A percentile compares a stretch with the other conserved stretches of the same genome.
These are phyloP conservation scores for Oropetium thomaeum DNA, from an alignment of 176 grass and related monocot species.

Conservation along the genomic window DNA sequence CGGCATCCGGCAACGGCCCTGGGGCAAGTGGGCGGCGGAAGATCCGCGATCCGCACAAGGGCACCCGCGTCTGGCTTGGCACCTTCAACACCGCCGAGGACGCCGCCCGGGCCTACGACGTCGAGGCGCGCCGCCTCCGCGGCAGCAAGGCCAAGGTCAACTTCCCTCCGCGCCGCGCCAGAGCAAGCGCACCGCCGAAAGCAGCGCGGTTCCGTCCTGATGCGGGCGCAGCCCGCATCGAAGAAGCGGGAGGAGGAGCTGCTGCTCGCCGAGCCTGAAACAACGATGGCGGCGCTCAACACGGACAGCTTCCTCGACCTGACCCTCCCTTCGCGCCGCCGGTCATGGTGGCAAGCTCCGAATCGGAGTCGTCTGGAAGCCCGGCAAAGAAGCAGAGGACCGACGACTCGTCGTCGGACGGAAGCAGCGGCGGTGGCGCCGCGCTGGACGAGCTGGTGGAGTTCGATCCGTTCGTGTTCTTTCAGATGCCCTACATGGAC, in stretches of 20 bases:
- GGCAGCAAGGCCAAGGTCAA: constrained; percentile 88
- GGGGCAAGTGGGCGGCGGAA: constrained; percentile 91
- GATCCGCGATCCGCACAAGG: constrained; percentile 85
- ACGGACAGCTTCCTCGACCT: constrained; percentile 20
- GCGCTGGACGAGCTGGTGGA: constrained; percentile 43
- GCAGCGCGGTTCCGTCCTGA: neutral
- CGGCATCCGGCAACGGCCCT: constrained; percentile 71
- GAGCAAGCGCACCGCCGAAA: neutral
- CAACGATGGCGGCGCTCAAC: neutral
- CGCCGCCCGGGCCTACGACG: constrained; percentile 68
- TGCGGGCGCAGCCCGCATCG: neutral
- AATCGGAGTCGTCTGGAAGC: constrained; percentile 9
- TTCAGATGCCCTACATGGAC: constrained; percentile 47
- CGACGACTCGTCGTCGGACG: constrained; percentile 15
- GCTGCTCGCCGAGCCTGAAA: neutral
- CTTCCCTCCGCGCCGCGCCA: constrained; percentile 44
- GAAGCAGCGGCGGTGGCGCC: neutral
- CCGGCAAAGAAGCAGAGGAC: neutral
- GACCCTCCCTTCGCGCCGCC: neutral
- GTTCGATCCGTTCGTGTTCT: constrained; percentile 42
- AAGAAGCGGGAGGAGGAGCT: neutral
- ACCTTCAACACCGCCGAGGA: constrained; percentile 74
- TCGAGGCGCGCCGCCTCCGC: constrained; percentile 57
- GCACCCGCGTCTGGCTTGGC: constrained; percentile 81
- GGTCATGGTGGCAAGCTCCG: neutral